Evolutionary conservation across 306 rosid genomes (phyloP).

Genomic region (Trifolium fragiferum): DNA sequence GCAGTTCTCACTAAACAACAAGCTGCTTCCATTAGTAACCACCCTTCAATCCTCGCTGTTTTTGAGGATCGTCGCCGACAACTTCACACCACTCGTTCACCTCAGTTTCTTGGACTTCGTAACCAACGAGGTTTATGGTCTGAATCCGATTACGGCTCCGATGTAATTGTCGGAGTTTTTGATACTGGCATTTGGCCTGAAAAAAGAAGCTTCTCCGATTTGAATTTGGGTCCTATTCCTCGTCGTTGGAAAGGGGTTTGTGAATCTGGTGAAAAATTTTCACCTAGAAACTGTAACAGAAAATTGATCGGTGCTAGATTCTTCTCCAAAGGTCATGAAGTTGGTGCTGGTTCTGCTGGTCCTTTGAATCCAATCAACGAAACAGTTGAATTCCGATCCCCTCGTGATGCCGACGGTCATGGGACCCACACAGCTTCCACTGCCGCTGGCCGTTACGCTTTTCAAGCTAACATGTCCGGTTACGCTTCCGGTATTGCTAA

Average conservation of each 20-base stretch:
- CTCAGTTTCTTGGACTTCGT: slow-evolving; percentile 87
- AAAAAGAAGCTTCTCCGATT: slow-evolving; percentile 77
- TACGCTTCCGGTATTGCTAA: slow-evolving; percentile 83
- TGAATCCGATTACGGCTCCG: slow-evolving; percentile 89
- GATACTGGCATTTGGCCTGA: slow-evolving; percentile 96
- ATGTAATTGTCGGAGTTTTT: slow-evolving; percentile 75
- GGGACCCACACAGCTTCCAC: slow-evolving; percentile 96
- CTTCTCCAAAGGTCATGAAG: slow-evolving; percentile 83
- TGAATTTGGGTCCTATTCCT: slow-evolving; percentile 75
- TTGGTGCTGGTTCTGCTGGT: slow-evolving; percentile 54
- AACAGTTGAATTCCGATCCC: slow-evolving; percentile 77
- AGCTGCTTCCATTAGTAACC: slow-evolving; percentile 45
- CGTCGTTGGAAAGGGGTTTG: slow-evolving; percentile 83
- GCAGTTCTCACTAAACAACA: slow-evolving; percentile 60
- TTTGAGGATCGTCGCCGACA: slow-evolving; percentile 74
- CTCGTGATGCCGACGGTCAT: slow-evolving; percentile 93
- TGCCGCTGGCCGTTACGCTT: slow-evolving; percentile 76
- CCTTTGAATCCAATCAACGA: slow-evolving; percentile 64
- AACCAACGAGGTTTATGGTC: slow-evolving; percentile 95
- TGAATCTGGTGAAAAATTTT: slow-evolving; percentile 64
- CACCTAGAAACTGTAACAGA: slow-evolving; percentile 60
- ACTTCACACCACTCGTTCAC: slow-evolving; percentile 95
- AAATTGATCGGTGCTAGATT: slow-evolving; percentile 82
- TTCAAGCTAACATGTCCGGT: slow-evolving; percentile 77
- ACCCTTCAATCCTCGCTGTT: slow-evolving; percentile 75